These are phyloP conservation scores for Benincasa hispida DNA, from an alignment of 306 rosid species.

Conservation along the genomic window DNA sequence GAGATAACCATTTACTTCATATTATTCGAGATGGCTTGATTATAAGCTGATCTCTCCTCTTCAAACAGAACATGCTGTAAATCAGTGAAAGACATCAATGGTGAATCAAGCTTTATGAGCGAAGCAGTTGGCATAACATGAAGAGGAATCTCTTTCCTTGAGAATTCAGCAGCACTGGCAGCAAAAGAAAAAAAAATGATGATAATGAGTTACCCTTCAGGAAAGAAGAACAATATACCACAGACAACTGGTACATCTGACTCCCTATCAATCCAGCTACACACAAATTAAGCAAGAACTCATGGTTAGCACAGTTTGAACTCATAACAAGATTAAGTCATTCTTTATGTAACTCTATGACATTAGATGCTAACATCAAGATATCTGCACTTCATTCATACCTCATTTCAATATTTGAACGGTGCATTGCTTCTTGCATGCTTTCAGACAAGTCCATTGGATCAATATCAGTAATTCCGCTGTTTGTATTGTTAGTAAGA, in stretches of 20 bases:
- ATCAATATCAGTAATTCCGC: constrained; percentile 40
- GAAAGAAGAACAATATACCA: not conserved
- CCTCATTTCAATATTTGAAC: constrained; percentile 94
- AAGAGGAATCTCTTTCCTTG: constrained; percentile 89
- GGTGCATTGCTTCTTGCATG: constrained; percentile 99
- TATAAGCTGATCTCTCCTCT: constrained; percentile 90
- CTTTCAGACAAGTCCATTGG: constrained; percentile 96
- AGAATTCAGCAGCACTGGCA: constrained; percentile 78
- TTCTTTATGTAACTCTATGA: not conserved
- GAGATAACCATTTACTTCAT: constrained; percentile 38
- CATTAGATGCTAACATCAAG: not conserved
- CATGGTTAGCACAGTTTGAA: not conserved
- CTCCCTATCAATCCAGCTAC: not conserved
- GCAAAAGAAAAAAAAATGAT: constrained; percentile 11
- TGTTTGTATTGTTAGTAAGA: constrained; percentile 27
- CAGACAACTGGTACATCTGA: not conserved
- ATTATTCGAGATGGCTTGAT: constrained; percentile 71
- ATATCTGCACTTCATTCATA: constrained; percentile 12
- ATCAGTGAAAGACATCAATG: constrained; percentile 66
- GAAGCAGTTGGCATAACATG: constrained; percentile 57
- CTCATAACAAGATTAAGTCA: not conserved
- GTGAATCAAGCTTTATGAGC: constrained; percentile 57
- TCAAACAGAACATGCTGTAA: constrained; percentile 75
- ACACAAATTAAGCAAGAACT: not conserved
- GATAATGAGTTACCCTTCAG: not conserved